Conservation (phyloP, 352 stramenopile species). For the Globisporangium acanthophoron region DNA sequence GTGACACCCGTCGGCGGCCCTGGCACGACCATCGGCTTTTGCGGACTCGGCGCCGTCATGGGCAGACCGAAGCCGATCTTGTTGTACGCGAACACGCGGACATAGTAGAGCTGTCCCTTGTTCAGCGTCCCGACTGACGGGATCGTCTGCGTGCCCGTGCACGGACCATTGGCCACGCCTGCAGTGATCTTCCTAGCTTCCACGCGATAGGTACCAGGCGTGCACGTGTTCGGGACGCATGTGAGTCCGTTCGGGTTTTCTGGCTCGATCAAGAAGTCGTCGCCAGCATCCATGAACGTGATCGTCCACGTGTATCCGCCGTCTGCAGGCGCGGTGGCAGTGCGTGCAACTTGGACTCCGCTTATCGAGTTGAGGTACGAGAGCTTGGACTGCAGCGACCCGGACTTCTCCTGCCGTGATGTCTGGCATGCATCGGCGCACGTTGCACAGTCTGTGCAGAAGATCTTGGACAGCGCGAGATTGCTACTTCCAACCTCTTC, state of each 20-base stretch:
- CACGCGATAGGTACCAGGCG: slow-evolving; percentile 33
- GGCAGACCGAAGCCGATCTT: slow-evolving; percentile 88
- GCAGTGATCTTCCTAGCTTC: slow-evolving; percentile 51
- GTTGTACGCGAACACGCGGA: slow-evolving; percentile 94
- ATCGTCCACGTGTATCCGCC: slow-evolving; percentile 85
- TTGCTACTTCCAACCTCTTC: slow-evolving; percentile 68
- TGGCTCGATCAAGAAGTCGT: slow-evolving; percentile 66
- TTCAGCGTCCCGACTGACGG: slow-evolving; percentile 61
- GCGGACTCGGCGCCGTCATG: slow-evolving; percentile 31
- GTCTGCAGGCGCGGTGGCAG: slow-evolving; percentile 24
- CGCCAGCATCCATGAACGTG: slow-evolving; percentile 85
- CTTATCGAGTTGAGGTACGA: slow-evolving; percentile 37
- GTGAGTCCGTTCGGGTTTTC: slow-evolving; percentile 22
- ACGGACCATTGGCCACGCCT: slow-evolving; percentile 69
- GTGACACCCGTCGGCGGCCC: slow-evolving; percentile 67
- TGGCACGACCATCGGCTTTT: slow-evolving; percentile 80
- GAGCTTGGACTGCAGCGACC: slow-evolving; percentile 74
- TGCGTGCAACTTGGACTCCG: slow-evolving; percentile 76
- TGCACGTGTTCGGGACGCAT: slow-evolving; percentile 15
- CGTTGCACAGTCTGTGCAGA: slow-evolving; percentile 46
- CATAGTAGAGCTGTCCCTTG: slow-evolving; percentile 91
- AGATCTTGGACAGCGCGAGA: slow-evolving; percentile 37
- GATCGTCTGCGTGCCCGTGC: slow-evolving; percentile 78
- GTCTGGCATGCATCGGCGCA: slow-evolving; percentile 36
- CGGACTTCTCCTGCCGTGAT: slow-evolving; percentile 37